phyloP scores from a whole-genome alignment of 164 flowering plant genomes.

The grape (Vitis vinifera) region DNA sequence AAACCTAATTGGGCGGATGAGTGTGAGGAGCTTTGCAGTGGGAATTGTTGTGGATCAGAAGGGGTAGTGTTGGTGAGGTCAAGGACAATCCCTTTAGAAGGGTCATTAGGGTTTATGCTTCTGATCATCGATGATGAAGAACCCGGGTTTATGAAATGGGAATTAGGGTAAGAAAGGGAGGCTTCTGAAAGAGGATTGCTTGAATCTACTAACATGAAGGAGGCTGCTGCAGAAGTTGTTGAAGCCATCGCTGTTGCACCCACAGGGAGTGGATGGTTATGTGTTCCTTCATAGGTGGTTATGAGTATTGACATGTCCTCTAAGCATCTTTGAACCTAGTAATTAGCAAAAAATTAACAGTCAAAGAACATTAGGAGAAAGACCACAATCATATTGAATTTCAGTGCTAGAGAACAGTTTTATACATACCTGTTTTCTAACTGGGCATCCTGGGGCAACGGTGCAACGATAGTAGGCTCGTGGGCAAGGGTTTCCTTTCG shows the following conservation, averaged over 20 bases:
- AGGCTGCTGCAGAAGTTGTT: slow-evolving; percentile 42
- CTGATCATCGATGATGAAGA: slow-evolving; percentile 16
- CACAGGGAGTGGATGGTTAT: slow-evolving; percentile 75
- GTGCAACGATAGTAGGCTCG: slow-evolving; percentile 84
- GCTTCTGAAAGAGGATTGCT: slow-evolving; percentile 19
- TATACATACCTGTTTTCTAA: slow-evolving; percentile 59
- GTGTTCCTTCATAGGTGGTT: slow-evolving; percentile 78
- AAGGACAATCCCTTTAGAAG: slow-evolving; percentile 42
- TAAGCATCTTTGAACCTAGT: slow-evolving; percentile 69
- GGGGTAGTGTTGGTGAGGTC: slow-evolving; percentile 36
- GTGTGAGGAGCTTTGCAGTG: slow-evolving; percentile 24
- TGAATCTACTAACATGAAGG: slow-evolving; percentile 43
- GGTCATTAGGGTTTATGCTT: slow-evolving; percentile 37
- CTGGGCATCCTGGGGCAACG: slow-evolving; percentile 72
- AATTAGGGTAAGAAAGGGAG: slow-evolving; percentile 8
- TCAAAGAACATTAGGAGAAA: neutral
- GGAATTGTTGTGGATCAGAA: slow-evolving; percentile 2
- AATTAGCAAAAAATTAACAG: neutral
- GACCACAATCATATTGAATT: neutral
- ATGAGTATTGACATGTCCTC: slow-evolving; percentile 78
- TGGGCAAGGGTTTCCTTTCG: slow-evolving; percentile 81
- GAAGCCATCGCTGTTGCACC: slow-evolving; percentile 78
- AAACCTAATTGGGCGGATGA: slow-evolving; percentile 24
- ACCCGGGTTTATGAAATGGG: slow-evolving; percentile 8
- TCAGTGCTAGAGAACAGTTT: neutral